phyloP scores from a whole-genome alignment of 83 land plant genomes.

The Diphasiastrum complanatum region DNA sequence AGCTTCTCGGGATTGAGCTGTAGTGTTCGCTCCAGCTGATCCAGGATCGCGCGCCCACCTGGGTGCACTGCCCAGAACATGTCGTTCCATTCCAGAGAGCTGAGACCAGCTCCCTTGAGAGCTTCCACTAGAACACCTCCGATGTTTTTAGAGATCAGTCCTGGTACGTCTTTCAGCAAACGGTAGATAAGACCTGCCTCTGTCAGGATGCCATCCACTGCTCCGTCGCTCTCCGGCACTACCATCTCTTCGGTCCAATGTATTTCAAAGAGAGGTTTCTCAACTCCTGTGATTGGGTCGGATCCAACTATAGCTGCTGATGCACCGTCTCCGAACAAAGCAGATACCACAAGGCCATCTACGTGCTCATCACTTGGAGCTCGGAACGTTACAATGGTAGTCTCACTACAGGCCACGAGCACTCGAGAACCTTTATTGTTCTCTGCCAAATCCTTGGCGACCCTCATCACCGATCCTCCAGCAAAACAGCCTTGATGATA shows the following conservation, averaged over 20 bases:
- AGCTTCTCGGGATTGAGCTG: neutral
- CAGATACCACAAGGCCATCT: slow-evolving; percentile 18
- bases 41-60: slow-evolving; percentile 16
- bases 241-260: slow-evolving; percentile 10
- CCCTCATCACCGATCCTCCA: slow-evolving; percentile 5
- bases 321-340: slow-evolving; percentile 18
- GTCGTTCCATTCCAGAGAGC: slow-evolving; percentile 8
- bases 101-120: neutral
- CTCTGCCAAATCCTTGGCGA: slow-evolving; percentile 14
- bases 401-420: slow-evolving; percentile 10
- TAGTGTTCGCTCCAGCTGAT: slow-evolving; percentile 12
- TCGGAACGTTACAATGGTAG: slow-evolving; percentile 8
- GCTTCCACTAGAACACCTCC: slow-evolving; percentile 4
- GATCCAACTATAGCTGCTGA: slow-evolving; percentile 5
- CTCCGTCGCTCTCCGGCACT: slow-evolving; percentile 19
- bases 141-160: slow-evolving; percentile 19
- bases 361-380: slow-evolving; percentile 15
- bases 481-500: slow-evolving; percentile 15
- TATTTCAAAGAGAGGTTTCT: slow-evolving; percentile 8
- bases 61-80: slow-evolving; percentile 22
- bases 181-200: slow-evolving; percentile 14
- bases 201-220: slow-evolving; percentile 4
- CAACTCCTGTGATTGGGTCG: slow-evolving; percentile 1
- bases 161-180: slow-evolving; percentile 14
- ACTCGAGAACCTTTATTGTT: slow-evolving; percentile 15